Conservation (phyloP, 371 early-diverging fungal genomes). For the Thermomucor indicae-seudaticae region DNA sequence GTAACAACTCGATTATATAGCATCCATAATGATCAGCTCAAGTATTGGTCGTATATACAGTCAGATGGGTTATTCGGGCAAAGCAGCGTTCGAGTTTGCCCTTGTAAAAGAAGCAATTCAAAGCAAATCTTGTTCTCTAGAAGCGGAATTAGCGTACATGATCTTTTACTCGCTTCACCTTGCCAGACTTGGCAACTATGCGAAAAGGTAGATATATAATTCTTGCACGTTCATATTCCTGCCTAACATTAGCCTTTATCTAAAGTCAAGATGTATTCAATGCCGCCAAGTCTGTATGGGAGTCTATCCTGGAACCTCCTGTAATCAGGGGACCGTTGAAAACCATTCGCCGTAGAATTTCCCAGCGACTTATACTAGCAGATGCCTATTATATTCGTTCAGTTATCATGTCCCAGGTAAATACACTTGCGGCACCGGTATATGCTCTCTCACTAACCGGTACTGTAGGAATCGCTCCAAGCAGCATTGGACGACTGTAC, state of each 20-base stretch:
- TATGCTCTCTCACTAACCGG: neutral
- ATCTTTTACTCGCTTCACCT: conserved; percentile 42
- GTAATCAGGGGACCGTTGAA: neutral
- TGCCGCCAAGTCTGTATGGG: conserved; percentile 5
- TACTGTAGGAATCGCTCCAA: conserved; percentile 4
- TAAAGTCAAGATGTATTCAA: conserved; percentile 13
- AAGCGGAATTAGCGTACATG: conserved; percentile 25
- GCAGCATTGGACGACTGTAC: conserved; percentile 15
- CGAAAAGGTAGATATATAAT: conserved; percentile 21
- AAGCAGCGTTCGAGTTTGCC: conserved; percentile 53
- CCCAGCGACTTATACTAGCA: conserved; percentile 8
- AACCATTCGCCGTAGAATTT: neutral
- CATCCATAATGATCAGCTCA: conserved; percentile 45
- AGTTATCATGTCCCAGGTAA: conserved; percentile 8
- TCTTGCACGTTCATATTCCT: neutral
- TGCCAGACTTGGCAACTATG: conserved; percentile 30
- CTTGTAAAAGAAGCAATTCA: conserved; percentile 40
- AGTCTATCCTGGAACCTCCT: neutral
- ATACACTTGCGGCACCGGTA: neutral
- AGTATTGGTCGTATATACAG: conserved; percentile 52
- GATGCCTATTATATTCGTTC: conserved; percentile 19
- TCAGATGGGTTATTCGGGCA: conserved; percentile 64
- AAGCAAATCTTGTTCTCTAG: conserved; percentile 8
- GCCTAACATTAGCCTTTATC: neutral
- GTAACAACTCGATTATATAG: conserved; percentile 16